These are phyloP conservation scores for Pythium folliculosum DNA, from an alignment of 352 stramenopile species.

Conservation along the genomic window DNA sequence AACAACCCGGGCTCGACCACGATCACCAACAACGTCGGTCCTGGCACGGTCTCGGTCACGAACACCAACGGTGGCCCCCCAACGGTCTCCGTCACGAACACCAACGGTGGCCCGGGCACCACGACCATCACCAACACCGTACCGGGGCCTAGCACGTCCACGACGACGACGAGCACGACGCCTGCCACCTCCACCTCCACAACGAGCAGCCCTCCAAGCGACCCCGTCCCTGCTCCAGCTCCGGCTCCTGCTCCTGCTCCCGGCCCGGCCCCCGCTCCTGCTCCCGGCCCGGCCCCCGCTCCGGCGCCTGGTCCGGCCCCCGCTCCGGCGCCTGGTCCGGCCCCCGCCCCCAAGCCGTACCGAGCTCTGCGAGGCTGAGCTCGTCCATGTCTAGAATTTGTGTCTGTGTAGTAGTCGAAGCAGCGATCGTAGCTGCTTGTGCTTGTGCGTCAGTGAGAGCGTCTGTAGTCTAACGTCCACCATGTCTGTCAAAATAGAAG, in stretches of 20 bases:
- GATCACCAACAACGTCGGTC: slow-evolving; percentile 12
- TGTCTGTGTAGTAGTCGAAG: not conserved
- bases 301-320: not conserved
- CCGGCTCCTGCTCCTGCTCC: slow-evolving; percentile 1
- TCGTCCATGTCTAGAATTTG: not conserved
- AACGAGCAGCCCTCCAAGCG: not conserved
- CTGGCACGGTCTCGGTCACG: not conserved
- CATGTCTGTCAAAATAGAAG: not conserved
- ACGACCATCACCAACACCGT: slow-evolving; percentile 1
- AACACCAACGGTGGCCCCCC: slow-evolving; percentile 5
- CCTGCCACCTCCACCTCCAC: slow-evolving; percentile 5
- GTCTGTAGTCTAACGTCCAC: no score
- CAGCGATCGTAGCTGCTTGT: not conserved
- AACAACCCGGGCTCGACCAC: slow-evolving; percentile 8
- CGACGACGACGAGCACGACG: slow-evolving; percentile 1
- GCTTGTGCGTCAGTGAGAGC: no score
- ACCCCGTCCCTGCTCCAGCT: not conserved
- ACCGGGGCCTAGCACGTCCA: not conserved
- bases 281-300: not conserved
- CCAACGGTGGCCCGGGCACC: not conserved
- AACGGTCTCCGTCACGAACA: not conserved
- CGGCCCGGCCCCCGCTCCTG: not conserved
- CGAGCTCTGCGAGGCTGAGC: slow-evolving; percentile 9
- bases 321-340: not conserved
- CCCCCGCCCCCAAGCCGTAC: slow-evolving; percentile 12